Evolutionary conservation across 495 filamentous ascomycete species (phyloP), one percentile per base, ranked within the genome.

Genomic region (Xylaria intraflava): DNA sequence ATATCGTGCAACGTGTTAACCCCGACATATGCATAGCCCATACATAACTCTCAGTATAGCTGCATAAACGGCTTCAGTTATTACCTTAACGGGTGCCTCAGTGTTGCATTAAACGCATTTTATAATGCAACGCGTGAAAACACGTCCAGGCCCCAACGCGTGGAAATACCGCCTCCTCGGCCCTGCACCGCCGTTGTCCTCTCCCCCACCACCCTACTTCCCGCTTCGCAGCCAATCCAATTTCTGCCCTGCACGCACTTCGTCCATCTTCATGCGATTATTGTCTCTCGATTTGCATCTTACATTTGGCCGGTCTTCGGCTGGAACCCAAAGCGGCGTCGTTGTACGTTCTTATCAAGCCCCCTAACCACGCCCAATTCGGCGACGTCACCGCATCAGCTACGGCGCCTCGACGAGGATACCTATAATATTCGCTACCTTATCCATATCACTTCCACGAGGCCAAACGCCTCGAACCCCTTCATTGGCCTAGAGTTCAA

Each of bases 391-490:
- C n/a, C n/a, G n/a, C n/a, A n/a, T n/a, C n/a, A n/a, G 39, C 33
- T 53, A 23, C 43, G 42, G 38, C 51, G 33, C 51, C 29, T 23
- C 29, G 36, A 36, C 14, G 31, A 43, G 49, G 27, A 3, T 6
- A 19, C 14, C n/a, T n/a, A n/a, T n/a, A n/a, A n/a, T n/a, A n/a
- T n/a, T n/a, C n/a, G n/a, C n/a, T n/a, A n/a, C n/a, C n/a, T n/a
- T n/a, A n/a, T n/a, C n/a, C n/a, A n/a, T n/a, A 0, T 1, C 14
- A 33, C n/a, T 35, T 10, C 41, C 50, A 53, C 27, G 40, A 24
- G 39, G 12, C 19, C 19, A 52, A 43, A 35, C 42, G 27, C 22
- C n/a, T n/a, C 60, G 52, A 65, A 53, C 60, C 56, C 46, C 38
- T 10, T 35, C 27, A 26, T 36, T 29, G 27, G 33, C 39, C 26